Base-by-base conservation (phyloP, 1,284 basidiomycete genomes). In the Phlebopus sp. region DNA sequence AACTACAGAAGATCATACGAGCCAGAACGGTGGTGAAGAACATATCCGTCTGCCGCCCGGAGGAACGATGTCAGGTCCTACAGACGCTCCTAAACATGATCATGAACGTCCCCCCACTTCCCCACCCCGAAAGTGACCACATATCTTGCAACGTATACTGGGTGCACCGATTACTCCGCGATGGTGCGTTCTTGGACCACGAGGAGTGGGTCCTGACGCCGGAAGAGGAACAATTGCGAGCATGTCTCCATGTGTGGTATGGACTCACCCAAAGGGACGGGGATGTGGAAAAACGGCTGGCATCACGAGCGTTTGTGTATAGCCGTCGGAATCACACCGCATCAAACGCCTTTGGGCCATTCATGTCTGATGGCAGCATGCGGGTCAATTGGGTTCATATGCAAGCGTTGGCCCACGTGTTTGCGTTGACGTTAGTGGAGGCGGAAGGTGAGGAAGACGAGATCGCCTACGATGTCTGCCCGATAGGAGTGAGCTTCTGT, bases 351-450 rank as follows among this genome's bases (percentile, higher is more conserved):
- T 87, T 75, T 54, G 86, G 84, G 1, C 85, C 84, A 3, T 81
- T 79, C 58, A 49, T 72, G 48, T 56, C 61, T 23, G 71, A 73
- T 21, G 74, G 66, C 8, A 62, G 62, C 50, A 65, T 70, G 19
- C 59, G 63, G 4, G 76, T 86, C 5, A 75, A 86, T 55, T 87
- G 85, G 84, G 67, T 68, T 18, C 81, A 83, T 59, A 38, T 86
- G 18, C 69, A 68, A 55, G 74, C 71, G 40, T 64, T 85, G n/a
- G 79, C 79, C 44, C 80, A 80, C 55, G 67, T 74, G 25, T 67
- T 85, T 25, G 75, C 74, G 2, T 73, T 77, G 71, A 70, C 82
- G 51, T 46, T 81, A 17, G 59, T 77, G 5, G 73, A 75, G 36
- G 36, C 64, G 34, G 67, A 68, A 17, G 69, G 66, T 38, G 62